Evolutionary conservation across 129 eudicot species (phyloP).

Genomic region (Ambrosia artemisiifolia): DNA sequence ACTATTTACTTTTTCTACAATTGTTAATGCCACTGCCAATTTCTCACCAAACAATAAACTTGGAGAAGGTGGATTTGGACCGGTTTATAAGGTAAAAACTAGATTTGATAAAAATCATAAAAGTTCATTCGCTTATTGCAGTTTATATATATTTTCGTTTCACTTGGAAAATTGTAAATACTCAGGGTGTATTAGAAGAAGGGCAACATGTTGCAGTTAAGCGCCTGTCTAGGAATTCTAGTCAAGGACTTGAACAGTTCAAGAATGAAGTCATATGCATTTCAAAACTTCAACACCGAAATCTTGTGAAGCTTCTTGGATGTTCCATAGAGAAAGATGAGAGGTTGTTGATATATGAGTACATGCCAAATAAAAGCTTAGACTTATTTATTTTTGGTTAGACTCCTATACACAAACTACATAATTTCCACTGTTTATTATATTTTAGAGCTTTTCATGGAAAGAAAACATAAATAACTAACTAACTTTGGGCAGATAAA

Average conservation of each 20-base stretch:
- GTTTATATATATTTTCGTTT: too few species aligned
- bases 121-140: too few species aligned
- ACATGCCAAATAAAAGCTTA: conserved; percentile 13
- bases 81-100: neutral
- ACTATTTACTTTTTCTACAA: neutral
- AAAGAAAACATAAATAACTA: neutral
- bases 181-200: conserved; percentile 48
- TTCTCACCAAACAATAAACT: neutral
- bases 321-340: neutral
- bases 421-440: neutral
- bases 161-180: neutral
- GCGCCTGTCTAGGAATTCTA: conserved; percentile 53
- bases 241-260: conserved; percentile 36
- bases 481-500: conserved; percentile 10
- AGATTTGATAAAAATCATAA: too few species aligned
- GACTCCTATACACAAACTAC: neutral
- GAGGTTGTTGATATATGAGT: neutral
- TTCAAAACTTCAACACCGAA: neutral
- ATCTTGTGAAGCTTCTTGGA: neutral
- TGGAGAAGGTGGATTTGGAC: neutral
- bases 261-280: neutral
- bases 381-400: neutral
- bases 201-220: conserved; percentile 60
- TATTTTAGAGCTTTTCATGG: too few species aligned
- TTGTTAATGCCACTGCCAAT: neutral